Base-by-base conservation (phyloP, 352 stramenopile species). In the Blastocystis sp. region DNA sequence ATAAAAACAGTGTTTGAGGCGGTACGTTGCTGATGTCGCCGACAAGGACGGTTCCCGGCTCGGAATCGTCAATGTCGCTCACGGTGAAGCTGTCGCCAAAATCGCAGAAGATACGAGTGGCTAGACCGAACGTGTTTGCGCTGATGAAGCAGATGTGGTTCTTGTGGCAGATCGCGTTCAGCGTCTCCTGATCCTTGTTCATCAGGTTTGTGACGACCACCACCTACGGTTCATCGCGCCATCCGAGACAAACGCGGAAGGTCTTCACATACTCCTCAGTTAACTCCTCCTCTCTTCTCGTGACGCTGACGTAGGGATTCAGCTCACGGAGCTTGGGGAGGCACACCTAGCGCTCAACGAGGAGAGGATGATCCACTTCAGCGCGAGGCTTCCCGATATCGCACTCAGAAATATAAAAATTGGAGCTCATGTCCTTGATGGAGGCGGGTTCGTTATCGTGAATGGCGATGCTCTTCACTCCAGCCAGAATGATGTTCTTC, bases 401-500 rank as follows among this genome's bases (percentile, higher is more conserved):
- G 41, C 79, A 14, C 23, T 74, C 71, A 21, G 67, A 88, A 17
- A 90, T 82, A 74, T 90, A 90, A 56, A 90, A 90, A 60, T 90
- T 82, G 9, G 59, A 62, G 4, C 34, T 86, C 84, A 77, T 88
- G 62, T 90, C 86, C 21, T 71, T 74, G 5, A 74, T 43, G 28
- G 66, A 59, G n/a, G 77, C 76, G n/a, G 59, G 2, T n/a, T 59
- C 61, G 41, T 89, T 82, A 71, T 90, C 89, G 62, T 88, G 66
- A n/a, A 90, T 61, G 40, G 71, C 82, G 11, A 90, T 34, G 1
- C 41, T 84, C 84, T 89, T 89, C 19, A 89, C 70, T 38, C 89
- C 89, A 21, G 89, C 89, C 11, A 90, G 87, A 48, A 76, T 88
- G 66, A 90, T 71, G 74, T 90, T 90, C 89, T 90, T 90, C 69